Base-by-base conservation (phyloP, 371 early-diverging fungal genomes). In the Syncephalis fuscata region DNA sequence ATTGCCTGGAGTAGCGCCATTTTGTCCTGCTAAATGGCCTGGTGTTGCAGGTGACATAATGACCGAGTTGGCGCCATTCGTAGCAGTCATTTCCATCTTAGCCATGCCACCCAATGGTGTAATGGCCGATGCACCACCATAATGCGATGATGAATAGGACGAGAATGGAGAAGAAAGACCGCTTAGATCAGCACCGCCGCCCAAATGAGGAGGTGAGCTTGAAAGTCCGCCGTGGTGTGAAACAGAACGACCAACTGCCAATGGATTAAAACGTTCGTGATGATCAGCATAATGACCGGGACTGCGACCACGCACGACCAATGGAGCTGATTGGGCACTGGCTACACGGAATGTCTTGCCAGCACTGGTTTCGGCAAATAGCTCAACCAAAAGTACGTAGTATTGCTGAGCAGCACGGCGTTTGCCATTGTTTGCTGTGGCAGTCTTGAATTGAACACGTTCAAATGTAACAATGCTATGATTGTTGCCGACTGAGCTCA, bases 401-500 rank as follows among this genome's bases (percentile, higher is more conserved):
- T 90, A 90, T 62, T 92, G 93, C 60, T 92, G 93, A 11, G 89
- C 86, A 25, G 88, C 85, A 11, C 87, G 64, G 53, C 89, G 74
- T 56, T 82, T 81, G 45, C 87, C 88, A 53, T 89, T 92, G 68
- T 91, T 92, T 14, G 89, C 89, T 0, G 95, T 94, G 14, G 93
- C 89, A 0, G 83, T 79, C 58, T 90, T 92, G 75, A 94, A 94
- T 67, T 94, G 95, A 32, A 94, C 69, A 44, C 95, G 77, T 59
- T 94, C 92, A 66, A 88, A 94, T 1, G 82, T 80, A 19, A 74
- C 78, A 2, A 82, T 70, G 37, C 64, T 68, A 46, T 71, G 64
- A 48, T 65, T 71, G 24, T 68, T 61, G 3, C 71, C 78, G 0
- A 72, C 64, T 1, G 71, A 54, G 49, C 68, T 72, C 52, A 68